These are phyloP conservation scores for Marasmius tenuissimus DNA, from an alignment of 1,284 basidiomycete species.

Conservation along the genomic window DNA sequence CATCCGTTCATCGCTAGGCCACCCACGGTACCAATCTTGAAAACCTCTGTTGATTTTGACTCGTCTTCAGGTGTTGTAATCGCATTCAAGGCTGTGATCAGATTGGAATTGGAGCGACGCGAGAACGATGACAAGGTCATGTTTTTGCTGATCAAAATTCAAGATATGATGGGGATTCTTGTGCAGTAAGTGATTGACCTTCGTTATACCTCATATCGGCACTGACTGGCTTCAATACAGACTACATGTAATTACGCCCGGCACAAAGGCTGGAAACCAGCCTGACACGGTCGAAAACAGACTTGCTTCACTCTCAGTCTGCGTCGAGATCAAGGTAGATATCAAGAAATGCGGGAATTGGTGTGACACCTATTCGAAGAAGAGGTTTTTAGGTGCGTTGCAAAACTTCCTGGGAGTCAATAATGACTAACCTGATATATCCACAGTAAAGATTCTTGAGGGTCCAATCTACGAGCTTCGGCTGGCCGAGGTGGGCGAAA, in stretches of 20 bases:
- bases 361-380: slow-evolving; percentile 23
- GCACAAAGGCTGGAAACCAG: slow-evolving; percentile 6
- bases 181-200: slow-evolving; percentile 16
- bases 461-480: slow-evolving; percentile 17
- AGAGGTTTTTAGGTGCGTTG: slow-evolving; percentile 21
- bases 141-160: slow-evolving; percentile 24
- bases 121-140: slow-evolving; percentile 28
- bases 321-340: slow-evolving; percentile 16
- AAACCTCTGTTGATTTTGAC: neutral
- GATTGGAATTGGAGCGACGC: slow-evolving; percentile 27
- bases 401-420: neutral
- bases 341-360: slow-evolving; percentile 21
- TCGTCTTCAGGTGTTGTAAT: slow-evolving; percentile 20
- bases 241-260: slow-evolving; percentile 12
- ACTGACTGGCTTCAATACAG: slow-evolving; percentile 1
- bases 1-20: slow-evolving; percentile 21
- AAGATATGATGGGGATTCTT: slow-evolving; percentile 27
- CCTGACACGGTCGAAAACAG: slow-evolving; percentile 14
- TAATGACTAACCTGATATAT: neutral
- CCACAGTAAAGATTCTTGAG: slow-evolving; percentile 19
- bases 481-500: slow-evolving; percentile 11
- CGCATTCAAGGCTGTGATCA: slow-evolving; percentile 31
- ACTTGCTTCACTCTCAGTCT: slow-evolving; percentile 14
- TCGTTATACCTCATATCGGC: neutral
- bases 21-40: neutral